Evolutionary conservation across 2,329 filamentous ascomycete species (phyloP), one percentile per base, ranked within the genome.

Genomic region (Paraphaeosphaeria minitans): DNA sequence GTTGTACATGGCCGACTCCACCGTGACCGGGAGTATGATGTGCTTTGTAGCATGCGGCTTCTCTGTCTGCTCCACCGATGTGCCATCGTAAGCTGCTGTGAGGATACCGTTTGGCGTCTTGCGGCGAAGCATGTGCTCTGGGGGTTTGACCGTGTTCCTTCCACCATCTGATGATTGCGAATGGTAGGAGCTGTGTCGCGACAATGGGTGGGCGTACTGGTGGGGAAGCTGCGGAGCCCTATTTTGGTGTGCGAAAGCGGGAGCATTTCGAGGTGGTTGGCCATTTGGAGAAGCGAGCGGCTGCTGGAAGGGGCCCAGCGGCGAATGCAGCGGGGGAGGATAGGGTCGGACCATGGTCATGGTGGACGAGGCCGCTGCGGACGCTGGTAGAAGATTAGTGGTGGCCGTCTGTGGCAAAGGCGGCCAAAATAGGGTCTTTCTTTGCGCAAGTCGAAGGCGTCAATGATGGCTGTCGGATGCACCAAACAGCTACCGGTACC

Each of bases 81-180:
- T 91, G 33, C 91, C 92, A 82, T 98, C 93, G 71, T 97, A 97
- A 12, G 92, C 93, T 55, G 91, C 92, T 64, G 94, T 89, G 61
- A 98, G 85, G 39, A 93, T 97, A n/a, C 94, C 95, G 71, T 89
- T 94, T 4, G 94, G 95, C 9, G 94, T 98, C 77, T 98, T 98
- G 65, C 94, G 87, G 65, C 94, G 87, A 57, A 97, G 82, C 67
- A 92, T 90, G 75, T 96, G 88, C 75, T 97, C 92, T 55, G 76
- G 75, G 12, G 74, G 71, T 53, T 77, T 76, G 19, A 64, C 55
- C n/a, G 62, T 50, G 42, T 61, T 56, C 41, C 60, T 65, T 55
- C 62, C 65, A 52, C 68, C 59, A 9, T 73, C 71, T 39, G 68
- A 60, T 33, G 62, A 59, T 45, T 73, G 69, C 24, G 68, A 67